These are phyloP conservation scores for Lachancea waltii DNA, from an alignment of 805 yeast species.

Conservation along the genomic window DNA sequence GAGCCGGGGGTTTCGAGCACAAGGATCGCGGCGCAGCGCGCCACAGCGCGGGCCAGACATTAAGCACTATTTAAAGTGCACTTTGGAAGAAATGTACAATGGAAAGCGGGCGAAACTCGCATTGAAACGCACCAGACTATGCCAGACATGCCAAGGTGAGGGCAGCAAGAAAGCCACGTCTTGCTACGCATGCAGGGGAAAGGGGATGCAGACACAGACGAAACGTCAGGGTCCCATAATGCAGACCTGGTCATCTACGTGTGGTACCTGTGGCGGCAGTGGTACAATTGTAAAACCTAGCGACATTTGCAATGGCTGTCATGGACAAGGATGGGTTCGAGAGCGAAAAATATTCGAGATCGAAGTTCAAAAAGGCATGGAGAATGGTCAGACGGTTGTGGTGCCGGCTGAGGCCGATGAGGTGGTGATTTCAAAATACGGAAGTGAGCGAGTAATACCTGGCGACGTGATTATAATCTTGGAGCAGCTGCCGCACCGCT, in stretches of 20 bases:
- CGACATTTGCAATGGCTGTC: constrained; percentile 38
- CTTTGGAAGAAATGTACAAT: constrained; percentile 48
- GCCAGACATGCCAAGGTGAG: constrained; percentile 44
- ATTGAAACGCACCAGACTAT: constrained; percentile 44
- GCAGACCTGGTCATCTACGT: constrained; percentile 39
- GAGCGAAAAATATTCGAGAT: constrained; percentile 47
- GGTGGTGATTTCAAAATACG: constrained; percentile 35
- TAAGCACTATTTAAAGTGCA: constrained; percentile 46
- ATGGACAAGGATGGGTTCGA: constrained; percentile 41
- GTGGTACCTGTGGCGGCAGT: constrained; percentile 40
- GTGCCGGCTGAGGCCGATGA: constrained; percentile 62
- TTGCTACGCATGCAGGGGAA: constrained; percentile 39
- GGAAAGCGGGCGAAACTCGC: constrained; percentile 54
- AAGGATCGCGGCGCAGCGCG: not conserved
- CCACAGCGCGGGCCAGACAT: constrained; percentile 44
- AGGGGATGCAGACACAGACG: constrained; percentile 37
- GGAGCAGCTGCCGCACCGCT: constrained; percentile 29
- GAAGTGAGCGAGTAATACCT: constrained; percentile 38
- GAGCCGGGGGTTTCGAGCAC: not conserved
- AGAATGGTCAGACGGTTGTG: constrained; percentile 44
- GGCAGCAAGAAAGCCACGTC: constrained; percentile 38
- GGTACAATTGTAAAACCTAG: constrained; percentile 33
- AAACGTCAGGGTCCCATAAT: constrained; percentile 40
- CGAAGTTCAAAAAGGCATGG: constrained; percentile 50
- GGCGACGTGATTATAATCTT: constrained; percentile 62